A percentile compares a stretch with the other conserved stretches of the same genome.
Evolutionary conservation across 169 alveolate species (phyloP).

Genomic region (Cryptosporidium baileyi): DNA sequence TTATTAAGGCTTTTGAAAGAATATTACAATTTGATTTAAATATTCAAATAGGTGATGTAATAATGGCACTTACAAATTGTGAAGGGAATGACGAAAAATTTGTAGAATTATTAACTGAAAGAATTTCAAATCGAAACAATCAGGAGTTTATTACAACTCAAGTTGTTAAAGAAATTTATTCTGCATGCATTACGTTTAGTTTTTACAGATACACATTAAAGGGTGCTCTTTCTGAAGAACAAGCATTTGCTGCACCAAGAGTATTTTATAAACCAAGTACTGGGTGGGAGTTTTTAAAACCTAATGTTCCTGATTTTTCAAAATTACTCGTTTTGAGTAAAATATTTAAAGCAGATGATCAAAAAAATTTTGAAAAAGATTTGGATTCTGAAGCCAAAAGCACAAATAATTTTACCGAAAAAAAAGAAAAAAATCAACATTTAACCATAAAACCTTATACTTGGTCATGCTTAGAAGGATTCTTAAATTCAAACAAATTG

Average conservation of each 20-base stretch:
- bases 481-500: background rate
- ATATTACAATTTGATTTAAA: constrained; percentile 25
- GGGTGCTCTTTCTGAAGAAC: constrained; percentile 66
- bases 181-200: constrained; percentile 42
- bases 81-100: constrained; percentile 24
- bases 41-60: constrained; percentile 24
- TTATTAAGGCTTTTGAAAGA: constrained; percentile 21
- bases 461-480: background rate
- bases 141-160: constrained; percentile 1
- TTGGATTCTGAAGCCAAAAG: too few relatives aligned
- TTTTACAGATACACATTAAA: constrained; percentile 7
- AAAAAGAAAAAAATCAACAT: background rate
- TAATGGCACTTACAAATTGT: constrained; percentile 3
- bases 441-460: constrained; percentile 18
- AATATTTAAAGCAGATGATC: background rate
- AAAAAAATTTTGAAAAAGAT: background rate
- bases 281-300: constrained; percentile 59
- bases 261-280: constrained; percentile 48
- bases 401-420: background rate
- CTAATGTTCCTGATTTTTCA: constrained; percentile 54
- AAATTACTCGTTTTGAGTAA: constrained; percentile 31
- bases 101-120: background rate
- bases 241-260: constrained; percentile 68
- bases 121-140: background rate
- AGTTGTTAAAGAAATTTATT: constrained; percentile 27